phyloP scores from a whole-genome alignment of 148 eudicot genomes.

The Rhododendron williamsianum region DNA sequence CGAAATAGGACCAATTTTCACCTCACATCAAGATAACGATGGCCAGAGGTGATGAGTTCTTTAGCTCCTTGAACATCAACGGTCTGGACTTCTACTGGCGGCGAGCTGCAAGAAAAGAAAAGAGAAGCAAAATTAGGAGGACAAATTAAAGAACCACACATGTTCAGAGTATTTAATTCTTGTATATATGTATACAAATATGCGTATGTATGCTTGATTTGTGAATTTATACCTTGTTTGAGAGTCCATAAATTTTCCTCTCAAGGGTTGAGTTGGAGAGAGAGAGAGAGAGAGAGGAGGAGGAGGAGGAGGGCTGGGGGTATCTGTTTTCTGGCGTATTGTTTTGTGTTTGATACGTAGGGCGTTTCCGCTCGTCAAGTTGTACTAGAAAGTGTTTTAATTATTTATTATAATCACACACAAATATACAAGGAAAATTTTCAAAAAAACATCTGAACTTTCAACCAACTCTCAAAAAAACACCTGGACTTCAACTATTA shows the following conservation, averaged over 20 bases:
- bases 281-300: background rate
- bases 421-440: too few species aligned
- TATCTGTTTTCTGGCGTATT: too few species aligned
- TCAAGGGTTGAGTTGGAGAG: background rate
- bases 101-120: slow-evolving; percentile 20
- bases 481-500: too few species aligned
- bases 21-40: slow-evolving; percentile 77
- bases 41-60: slow-evolving; percentile 41
- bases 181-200: background rate
- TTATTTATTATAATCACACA: too few species aligned
- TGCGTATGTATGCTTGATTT: background rate
- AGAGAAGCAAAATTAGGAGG: background rate
- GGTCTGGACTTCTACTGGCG: slow-evolving; percentile 28
- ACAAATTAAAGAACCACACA: background rate
- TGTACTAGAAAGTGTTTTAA: too few species aligned
- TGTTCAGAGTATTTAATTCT: background rate
- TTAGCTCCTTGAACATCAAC: slow-evolving; percentile 52
- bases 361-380: too few species aligned
- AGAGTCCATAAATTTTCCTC: slow-evolving; percentile 9
- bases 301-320: background rate
- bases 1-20: slow-evolving; percentile 5
- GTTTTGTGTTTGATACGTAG: too few species aligned
- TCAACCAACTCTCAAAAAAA: too few species aligned
- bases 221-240: slow-evolving; percentile 5
- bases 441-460: too few species aligned